Evolutionary conservation across 129 eudicot genomes (phyloP).

Genomic region (Kitagawia praeruptora): DNA sequence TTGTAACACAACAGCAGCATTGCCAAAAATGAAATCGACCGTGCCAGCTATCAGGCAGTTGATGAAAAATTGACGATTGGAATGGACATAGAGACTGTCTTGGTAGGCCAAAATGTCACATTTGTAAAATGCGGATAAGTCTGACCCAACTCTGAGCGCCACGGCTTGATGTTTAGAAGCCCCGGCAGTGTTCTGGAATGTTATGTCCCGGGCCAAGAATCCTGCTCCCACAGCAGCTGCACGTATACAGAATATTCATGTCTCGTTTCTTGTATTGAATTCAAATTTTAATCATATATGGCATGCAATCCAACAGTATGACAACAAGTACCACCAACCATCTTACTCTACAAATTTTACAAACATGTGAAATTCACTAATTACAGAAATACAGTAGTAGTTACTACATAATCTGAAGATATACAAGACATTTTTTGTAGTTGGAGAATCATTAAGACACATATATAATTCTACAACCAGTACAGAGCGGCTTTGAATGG

Average conservation of each 20-base stretch:
- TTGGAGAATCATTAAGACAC: too few relatives aligned
- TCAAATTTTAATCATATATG: not conserved
- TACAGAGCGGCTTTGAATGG: too few relatives aligned
- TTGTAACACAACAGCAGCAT: conserved; percentile 59
- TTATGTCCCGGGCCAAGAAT: conserved; percentile 69
- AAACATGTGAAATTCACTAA: too few relatives aligned
- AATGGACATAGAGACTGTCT: conserved; percentile 87
- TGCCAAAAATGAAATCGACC: conserved; percentile 85
- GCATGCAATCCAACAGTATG: too few relatives aligned
- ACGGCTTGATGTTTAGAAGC: conserved; percentile 94
- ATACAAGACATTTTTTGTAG: too few relatives aligned
- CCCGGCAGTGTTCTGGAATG: conserved; percentile 87
- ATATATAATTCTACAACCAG: too few relatives aligned
- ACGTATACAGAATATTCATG: not conserved
- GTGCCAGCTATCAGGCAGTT: conserved; percentile 65
- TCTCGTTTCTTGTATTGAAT: not conserved
- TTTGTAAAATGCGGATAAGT: conserved; percentile 63
- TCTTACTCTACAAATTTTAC: too few relatives aligned
- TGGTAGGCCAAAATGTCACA: conserved; percentile 77
- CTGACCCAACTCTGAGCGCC: conserved; percentile 80
- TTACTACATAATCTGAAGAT: too few relatives aligned
- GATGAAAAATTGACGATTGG: conserved; percentile 70
- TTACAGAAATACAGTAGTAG: too few relatives aligned
- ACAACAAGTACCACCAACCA: too few relatives aligned
- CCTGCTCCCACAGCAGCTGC: conserved; percentile 69